These are phyloP conservation scores for Aureobasidium uvarum DNA, from an alignment of 2,329 filamentous ascomycete species.

Conservation along the genomic window DNA sequence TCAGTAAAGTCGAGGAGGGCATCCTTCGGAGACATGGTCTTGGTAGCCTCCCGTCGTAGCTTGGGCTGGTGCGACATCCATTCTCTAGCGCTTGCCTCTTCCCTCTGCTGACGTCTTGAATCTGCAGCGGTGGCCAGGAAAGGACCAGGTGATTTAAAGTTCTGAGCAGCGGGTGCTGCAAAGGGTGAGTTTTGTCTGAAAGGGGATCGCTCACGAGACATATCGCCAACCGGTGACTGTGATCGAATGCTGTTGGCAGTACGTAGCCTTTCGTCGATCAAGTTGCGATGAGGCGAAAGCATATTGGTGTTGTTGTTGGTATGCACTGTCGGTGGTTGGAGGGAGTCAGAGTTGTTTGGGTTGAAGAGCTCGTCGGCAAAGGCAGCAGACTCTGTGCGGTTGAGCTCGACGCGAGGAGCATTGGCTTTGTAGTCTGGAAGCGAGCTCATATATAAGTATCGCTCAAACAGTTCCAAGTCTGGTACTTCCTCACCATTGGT, in stretches of 20 bases:
- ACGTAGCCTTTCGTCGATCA: conserved; percentile 74
- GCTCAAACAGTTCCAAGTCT: conserved; percentile 36
- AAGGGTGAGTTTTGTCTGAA: conserved; percentile 66
- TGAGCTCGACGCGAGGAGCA: conserved; percentile 62
- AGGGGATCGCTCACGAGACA: conserved; percentile 70
- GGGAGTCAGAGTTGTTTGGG: conserved; percentile 58
- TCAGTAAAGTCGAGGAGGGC: conserved; percentile 79
- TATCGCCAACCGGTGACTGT: conserved; percentile 53
- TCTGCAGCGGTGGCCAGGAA: conserved; percentile 57
- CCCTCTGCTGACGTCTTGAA: conserved; percentile 61
- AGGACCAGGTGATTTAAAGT: conserved; percentile 44
- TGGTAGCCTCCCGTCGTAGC: conserved; percentile 49
- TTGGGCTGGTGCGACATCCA: conserved; percentile 36
- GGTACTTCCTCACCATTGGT: conserved; percentile 54
- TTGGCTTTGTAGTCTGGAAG: conserved; percentile 23
- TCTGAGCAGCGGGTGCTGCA: conserved; percentile 41
- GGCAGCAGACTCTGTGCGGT: conserved; percentile 77
- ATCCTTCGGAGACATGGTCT: conserved; percentile 94
- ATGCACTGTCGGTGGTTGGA: conserved; percentile 55
- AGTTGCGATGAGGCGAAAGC: conserved; percentile 53
- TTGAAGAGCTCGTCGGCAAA: conserved; percentile 84
- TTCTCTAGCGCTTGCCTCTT: conserved; percentile 56
- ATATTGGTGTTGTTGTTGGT: conserved; percentile 56
- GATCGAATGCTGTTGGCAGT: conserved; percentile 71
- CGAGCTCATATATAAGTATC: conserved; percentile 37